Percentiles rank a stretch among this genome's conserved stretches.
These are phyloP conservation scores for Cercophora sp. DNA, from an alignment of 495 filamentous ascomycete genomes.

Conservation along the genomic window DNA sequence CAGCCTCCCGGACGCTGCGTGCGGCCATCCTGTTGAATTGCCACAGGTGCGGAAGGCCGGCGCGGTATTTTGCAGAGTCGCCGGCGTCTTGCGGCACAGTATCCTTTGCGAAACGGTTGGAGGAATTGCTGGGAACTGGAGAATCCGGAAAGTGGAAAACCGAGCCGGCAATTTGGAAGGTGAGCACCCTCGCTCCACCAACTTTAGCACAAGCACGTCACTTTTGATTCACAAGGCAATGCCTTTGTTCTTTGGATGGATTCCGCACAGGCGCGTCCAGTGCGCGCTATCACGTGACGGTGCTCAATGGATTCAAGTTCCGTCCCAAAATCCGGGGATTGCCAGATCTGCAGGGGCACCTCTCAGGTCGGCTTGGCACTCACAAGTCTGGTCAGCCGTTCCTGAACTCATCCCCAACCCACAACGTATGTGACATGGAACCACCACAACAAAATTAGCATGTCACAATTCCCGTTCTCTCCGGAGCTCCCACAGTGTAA, in stretches of 20 bases:
- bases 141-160: not conserved
- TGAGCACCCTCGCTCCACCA: not conserved
- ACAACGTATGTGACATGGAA: not conserved
- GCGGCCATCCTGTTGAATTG: too few species aligned
- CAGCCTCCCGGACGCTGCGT: conserved; percentile 18
- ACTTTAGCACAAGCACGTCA: not conserved
- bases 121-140: not conserved
- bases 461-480: not conserved
- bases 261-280: conserved; percentile 17
- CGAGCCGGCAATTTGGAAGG: not conserved
- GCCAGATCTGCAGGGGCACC: not conserved
- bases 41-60: too few species aligned
- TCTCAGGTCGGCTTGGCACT: not conserved
- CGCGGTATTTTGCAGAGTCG: too few species aligned
- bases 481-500: not conserved
- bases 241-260: too few species aligned
- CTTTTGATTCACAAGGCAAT: too few species aligned
- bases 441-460: not conserved
- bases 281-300: conserved; percentile 22
- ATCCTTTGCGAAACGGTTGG: too few species aligned
- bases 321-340: conserved; percentile 5
- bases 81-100: too few species aligned
- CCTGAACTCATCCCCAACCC: not conserved
- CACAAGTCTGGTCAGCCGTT: not conserved
- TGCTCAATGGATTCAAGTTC: not conserved